Evolutionary conservation across 108 stramenopile species (phyloP).

Genomic region (Nitzschia palea): DNA sequence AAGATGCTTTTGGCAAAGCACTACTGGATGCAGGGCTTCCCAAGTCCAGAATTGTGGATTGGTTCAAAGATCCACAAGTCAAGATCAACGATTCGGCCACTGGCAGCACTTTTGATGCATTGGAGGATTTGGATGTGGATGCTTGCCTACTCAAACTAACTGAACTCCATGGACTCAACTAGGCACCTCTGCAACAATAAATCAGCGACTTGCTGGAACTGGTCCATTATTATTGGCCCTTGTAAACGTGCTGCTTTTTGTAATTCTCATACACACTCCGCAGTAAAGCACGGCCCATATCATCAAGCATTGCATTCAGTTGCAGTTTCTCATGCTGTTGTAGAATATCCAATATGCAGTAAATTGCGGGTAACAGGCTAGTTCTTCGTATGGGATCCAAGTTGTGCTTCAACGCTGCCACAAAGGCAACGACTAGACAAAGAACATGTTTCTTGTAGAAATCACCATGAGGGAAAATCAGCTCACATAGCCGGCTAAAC

Average conservation of each 20-base stretch:
- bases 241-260: constrained; percentile 72
- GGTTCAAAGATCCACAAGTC: constrained; percentile 84
- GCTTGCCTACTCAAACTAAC: constrained; percentile 75
- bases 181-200: no score
- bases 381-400: constrained; percentile 47
- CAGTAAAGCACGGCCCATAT: constrained; percentile 57
- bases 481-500: constrained; percentile 59
- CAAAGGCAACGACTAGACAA: constrained; percentile 62
- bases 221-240: constrained; percentile 51
- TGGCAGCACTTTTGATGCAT: constrained; percentile 83
- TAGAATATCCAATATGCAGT: constrained; percentile 69
- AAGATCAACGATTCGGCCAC: constrained; percentile 57
- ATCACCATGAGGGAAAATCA: constrained; percentile 78
- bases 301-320: constrained; percentile 72
- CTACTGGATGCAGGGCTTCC: constrained; percentile 69
- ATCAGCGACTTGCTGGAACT: no score
- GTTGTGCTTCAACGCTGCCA: constrained; percentile 46
- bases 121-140: constrained; percentile 86
- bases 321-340: constrained; percentile 69
- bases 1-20: constrained; percentile 77
- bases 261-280: constrained; percentile 62
- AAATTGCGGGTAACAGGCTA: constrained; percentile 55
- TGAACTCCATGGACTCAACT: constrained; percentile 49
- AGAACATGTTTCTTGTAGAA: constrained; percentile 85
- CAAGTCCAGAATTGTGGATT: constrained; percentile 64